Conservation (phyloP, 2,329 filamentous ascomycete genomes). For the Colletotrichum paranaense region DNA sequence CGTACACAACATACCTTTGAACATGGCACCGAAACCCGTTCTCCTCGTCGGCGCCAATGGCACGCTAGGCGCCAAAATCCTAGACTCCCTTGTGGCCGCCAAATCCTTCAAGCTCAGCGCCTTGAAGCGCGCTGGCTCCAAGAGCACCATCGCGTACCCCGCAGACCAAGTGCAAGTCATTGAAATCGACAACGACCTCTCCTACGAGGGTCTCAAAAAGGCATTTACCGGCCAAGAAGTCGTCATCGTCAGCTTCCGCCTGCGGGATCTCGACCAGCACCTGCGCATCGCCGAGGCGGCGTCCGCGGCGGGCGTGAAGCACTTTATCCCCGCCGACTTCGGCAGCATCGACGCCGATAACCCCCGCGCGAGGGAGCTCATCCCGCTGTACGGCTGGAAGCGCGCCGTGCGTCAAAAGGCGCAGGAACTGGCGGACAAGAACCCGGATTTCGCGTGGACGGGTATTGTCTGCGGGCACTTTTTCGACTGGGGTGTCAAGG, state of each 20-base stretch:
- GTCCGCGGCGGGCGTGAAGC: slow-evolving; percentile 47
- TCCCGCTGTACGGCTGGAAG: slow-evolving; percentile 50
- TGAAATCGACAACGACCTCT: slow-evolving; percentile 46
- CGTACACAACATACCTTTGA: neutral
- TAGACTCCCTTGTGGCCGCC: slow-evolving; percentile 44
- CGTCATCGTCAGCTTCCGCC: slow-evolving; percentile 49
- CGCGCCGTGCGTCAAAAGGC: slow-evolving; percentile 45
- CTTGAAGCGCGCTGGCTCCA: slow-evolving; percentile 47
- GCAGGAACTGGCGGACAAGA: slow-evolving; percentile 40
- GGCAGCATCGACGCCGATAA: slow-evolving; percentile 52
- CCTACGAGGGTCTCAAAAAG: slow-evolving; percentile 42
- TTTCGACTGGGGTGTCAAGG: slow-evolving; percentile 53
- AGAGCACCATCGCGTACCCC: slow-evolving; percentile 38
- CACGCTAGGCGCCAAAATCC: slow-evolving; percentile 47
- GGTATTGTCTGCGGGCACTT: slow-evolving; percentile 53
- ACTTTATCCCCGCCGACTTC: slow-evolving; percentile 54
- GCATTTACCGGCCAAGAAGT: slow-evolving; percentile 49
- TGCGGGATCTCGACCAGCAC: slow-evolving; percentile 44
- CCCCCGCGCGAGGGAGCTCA: slow-evolving; percentile 46
- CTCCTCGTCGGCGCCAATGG: slow-evolving; percentile 52
- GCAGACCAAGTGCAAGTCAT: slow-evolving; percentile 35
- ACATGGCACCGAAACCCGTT: slow-evolving; percentile 48
- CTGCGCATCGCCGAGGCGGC: slow-evolving; percentile 50
- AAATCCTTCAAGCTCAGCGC: slow-evolving; percentile 46
- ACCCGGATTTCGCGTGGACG: slow-evolving; percentile 48